Evolutionary conservation across 2,329 filamentous ascomycete genomes (phyloP), one percentile per base, ranked within the genome.

Genomic region (Diaporthe aspalathi): DNA sequence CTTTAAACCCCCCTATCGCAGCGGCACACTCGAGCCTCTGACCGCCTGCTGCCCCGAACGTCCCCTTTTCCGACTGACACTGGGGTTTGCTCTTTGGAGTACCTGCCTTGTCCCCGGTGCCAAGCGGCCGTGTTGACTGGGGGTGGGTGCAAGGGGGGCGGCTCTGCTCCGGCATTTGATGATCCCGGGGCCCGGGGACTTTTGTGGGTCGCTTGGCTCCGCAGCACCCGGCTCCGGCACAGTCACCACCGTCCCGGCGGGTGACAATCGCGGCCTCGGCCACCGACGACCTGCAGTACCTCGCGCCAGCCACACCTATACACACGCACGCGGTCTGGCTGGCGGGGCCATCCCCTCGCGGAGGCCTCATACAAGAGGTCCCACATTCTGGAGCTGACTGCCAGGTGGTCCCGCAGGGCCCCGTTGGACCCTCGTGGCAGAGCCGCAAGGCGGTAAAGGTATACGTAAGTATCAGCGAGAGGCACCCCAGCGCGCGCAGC

Each of bases 331-430:
- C n/a, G 24, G 49, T 50, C 54, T 27, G n/a, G 11, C 35, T 27
- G 35, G 43, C 35, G 57, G 43, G 24, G 40, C 9, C 27, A 5
- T 47, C 35, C 22, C 6, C 40, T 24, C 43, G 22, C 8, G 54
- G 54, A 57, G 54, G 54, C 57, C 43, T 63, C 57, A 35, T 22
- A 27, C 27, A 49, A 1, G 5, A n/a, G 40, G 43, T 35, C 40
- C 43, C 57, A 63, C 57, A 9, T 16, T 17, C 57, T 49, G 57
- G 20, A 63, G 20, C 22, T 49, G 57, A 43, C 57, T 49, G 57
- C 57, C 57, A 63, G 57, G 57, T 63, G 57, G 57, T 24, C 57
- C 43, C 43, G 57, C 57, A 63, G 57, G 57, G 49, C 40, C 54
- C 57, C 54, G 29, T 32, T 38, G 7, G 20, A 22, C 43, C 20